These are phyloP conservation scores for Claviceps fusiformis DNA, from an alignment of 2,329 filamentous ascomycete genomes.

Conservation along the genomic window DNA sequence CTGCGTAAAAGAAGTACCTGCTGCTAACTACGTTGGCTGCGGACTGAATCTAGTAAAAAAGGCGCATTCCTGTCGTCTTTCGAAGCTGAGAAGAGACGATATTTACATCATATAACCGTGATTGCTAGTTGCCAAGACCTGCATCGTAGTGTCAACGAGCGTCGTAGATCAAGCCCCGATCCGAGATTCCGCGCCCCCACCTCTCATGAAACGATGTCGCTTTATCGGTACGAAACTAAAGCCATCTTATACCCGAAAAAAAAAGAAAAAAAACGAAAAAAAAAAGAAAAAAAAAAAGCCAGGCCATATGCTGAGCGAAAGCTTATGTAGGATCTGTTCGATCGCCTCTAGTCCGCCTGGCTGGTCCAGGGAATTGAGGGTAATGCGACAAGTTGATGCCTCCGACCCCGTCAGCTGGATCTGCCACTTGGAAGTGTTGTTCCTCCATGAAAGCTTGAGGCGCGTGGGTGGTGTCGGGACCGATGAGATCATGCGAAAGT, in stretches of 20 bases:
- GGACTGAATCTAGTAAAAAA: neutral
- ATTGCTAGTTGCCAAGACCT: no score
- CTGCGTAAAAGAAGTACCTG: no score
- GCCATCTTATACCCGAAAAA: neutral
- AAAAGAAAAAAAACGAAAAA: no score
- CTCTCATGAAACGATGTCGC: no score
- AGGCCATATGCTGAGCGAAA: neutral
- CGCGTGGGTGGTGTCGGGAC: constrained; percentile 3
- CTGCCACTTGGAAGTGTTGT: constrained; percentile 15
- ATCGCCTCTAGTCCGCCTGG: constrained; percentile 17
- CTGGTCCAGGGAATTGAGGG: constrained; percentile 16
- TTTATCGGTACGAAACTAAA: neutral
- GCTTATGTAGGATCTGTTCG: constrained; percentile 6
- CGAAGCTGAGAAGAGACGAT: neutral
- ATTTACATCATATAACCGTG: neutral
- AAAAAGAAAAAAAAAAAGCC: neutral
- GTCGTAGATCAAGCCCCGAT: no score
- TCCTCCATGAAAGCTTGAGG: constrained; percentile 16
- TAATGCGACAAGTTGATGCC: constrained; percentile 10
- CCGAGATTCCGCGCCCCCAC: no score
- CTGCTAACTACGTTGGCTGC: neutral
- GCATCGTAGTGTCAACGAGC: no score
- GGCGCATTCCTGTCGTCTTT: neutral
- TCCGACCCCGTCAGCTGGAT: constrained; percentile 4
- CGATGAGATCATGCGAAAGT: constrained; percentile 1